phyloP scores from a whole-genome alignment of 2,329 filamentous ascomycete species.

The Blastomyces percursus region DNA sequence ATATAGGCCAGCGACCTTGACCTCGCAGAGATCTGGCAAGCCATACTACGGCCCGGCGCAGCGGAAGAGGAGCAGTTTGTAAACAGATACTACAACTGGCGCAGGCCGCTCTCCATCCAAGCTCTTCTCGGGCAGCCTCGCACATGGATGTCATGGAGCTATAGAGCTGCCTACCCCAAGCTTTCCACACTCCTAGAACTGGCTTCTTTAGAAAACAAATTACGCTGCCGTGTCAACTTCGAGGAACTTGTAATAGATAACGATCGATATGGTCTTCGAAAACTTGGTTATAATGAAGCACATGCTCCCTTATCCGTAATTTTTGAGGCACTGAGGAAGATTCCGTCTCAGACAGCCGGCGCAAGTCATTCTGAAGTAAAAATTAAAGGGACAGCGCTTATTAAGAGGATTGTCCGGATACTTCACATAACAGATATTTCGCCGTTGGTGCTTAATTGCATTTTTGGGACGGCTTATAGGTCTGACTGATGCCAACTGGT shows the following conservation, averaged over 20 bases:
- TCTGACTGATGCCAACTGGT: background rate
- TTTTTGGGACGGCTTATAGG: slow-evolving; percentile 6
- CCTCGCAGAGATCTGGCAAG: slow-evolving; percentile 1
- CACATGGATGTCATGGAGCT: slow-evolving; percentile 9
- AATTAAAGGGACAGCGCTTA: background rate
- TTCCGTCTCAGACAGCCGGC: background rate
- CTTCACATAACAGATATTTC: slow-evolving; percentile 6
- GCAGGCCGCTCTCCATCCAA: slow-evolving; percentile 2
- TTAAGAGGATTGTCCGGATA: slow-evolving; percentile 2
- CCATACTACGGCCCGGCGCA: slow-evolving; percentile 2
- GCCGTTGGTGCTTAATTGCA: slow-evolving; percentile 6
- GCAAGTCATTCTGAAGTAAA: background rate
- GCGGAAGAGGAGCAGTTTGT: slow-evolving; percentile 3
- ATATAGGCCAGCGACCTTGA: background rate
- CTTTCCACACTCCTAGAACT: slow-evolving; percentile 6
- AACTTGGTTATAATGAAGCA: slow-evolving; percentile 5
- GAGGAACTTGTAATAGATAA: slow-evolving; percentile 4
- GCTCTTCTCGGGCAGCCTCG: slow-evolving; percentile 1
- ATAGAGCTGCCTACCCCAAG: slow-evolving; percentile 8
- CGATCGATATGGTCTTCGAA: slow-evolving; percentile 3
- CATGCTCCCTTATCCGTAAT: slow-evolving; percentile 4
- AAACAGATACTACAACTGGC: slow-evolving; percentile 7
- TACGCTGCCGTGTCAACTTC: slow-evolving; percentile 5
- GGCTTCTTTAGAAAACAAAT: slow-evolving; percentile 7
- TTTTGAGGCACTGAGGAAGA: slow-evolving; percentile 3